A percentile compares a stretch with the other conserved stretches of the same genome.
Conservation (phyloP, 768 basidiomycete genomes). For the Nevesoporus exiguus region DNA sequence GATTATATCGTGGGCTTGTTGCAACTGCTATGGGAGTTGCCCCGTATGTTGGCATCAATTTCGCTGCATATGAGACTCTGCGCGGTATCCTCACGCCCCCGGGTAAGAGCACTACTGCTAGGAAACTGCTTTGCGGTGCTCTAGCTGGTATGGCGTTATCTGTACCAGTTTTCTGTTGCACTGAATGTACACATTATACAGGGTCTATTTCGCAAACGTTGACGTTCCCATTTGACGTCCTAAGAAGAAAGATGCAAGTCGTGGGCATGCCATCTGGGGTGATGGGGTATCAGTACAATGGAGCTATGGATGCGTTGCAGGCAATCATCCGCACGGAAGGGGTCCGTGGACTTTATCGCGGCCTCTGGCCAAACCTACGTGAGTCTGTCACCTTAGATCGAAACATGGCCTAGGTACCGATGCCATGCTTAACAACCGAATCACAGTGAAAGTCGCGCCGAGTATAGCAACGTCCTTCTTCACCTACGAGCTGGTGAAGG, state of each 20-base stretch:
- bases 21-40: slow-evolving; percentile 89
- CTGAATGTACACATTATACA: slow-evolving; percentile 23
- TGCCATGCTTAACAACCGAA: slow-evolving; percentile 9
- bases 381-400: slow-evolving; percentile 30
- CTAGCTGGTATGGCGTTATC: slow-evolving; percentile 58
- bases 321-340: slow-evolving; percentile 75
- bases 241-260: slow-evolving; percentile 95
- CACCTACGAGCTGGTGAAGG: slow-evolving; percentile 70
- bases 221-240: slow-evolving; percentile 94
- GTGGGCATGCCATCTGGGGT: slow-evolving; percentile 66
- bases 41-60: slow-evolving; percentile 88
- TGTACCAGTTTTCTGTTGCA: background rate
- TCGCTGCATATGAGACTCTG: slow-evolving; percentile 87
- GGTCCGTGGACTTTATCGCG: slow-evolving; percentile 71
- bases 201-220: slow-evolving; percentile 92
- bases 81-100: slow-evolving; percentile 78
- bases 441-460: slow-evolving; percentile 82
- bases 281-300: slow-evolving; percentile 65
- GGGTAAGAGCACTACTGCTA: slow-evolving; percentile 59
- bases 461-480: slow-evolving; percentile 87
- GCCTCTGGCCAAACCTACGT: slow-evolving; percentile 88
- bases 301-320: slow-evolving; percentile 74
- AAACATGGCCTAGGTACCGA: slow-evolving; percentile 2
- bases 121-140: slow-evolving; percentile 84
- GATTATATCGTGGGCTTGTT: slow-evolving; percentile 80